A percentile compares a stretch with the other conserved stretches of the same genome.
phyloP scores from a whole-genome alignment of 1,284 basidiomycete genomes.

The Trametes pubescens region DNA sequence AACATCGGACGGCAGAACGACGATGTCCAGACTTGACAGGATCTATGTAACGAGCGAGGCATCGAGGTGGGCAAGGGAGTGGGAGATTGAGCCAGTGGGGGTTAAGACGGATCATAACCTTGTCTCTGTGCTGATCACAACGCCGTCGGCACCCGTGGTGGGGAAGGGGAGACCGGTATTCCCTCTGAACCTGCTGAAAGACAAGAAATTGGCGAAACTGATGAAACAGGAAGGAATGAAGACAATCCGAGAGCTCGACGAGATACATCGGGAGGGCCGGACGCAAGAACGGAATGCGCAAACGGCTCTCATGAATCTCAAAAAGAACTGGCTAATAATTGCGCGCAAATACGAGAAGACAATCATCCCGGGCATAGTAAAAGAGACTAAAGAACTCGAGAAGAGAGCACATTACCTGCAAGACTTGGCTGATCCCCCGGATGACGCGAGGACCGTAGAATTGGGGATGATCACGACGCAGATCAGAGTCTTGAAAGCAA shows the following conservation, averaged over 20 bases:
- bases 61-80: conserved; percentile 30
- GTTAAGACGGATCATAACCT: conserved; percentile 30
- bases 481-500: not conserved
- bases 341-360: too few relatives aligned
- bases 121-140: conserved; percentile 31
- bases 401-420: too few relatives aligned
- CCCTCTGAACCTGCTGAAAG: conserved; percentile 11
- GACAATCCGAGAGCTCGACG: not conserved
- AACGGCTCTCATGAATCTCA: conserved; percentile 1
- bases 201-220: conserved; percentile 29
- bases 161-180: not conserved
- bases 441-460: not conserved
- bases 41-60: conserved; percentile 38
- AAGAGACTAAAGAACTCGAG: too few relatives aligned
- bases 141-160: not conserved
- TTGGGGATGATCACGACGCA: not conserved
- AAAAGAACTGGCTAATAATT: conserved; percentile 10
- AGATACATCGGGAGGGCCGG: not conserved
- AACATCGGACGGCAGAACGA: conserved; percentile 14
- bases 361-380: too few relatives aligned
- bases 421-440: not conserved
- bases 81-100: conserved; percentile 33
- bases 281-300: conserved; percentile 4
- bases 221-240: conserved; percentile 1
- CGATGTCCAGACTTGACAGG: conserved; percentile 45